Evolutionary conservation across 2,329 filamentous ascomycete genomes (phyloP).

Genomic region (Aspergillus sp.): DNA sequence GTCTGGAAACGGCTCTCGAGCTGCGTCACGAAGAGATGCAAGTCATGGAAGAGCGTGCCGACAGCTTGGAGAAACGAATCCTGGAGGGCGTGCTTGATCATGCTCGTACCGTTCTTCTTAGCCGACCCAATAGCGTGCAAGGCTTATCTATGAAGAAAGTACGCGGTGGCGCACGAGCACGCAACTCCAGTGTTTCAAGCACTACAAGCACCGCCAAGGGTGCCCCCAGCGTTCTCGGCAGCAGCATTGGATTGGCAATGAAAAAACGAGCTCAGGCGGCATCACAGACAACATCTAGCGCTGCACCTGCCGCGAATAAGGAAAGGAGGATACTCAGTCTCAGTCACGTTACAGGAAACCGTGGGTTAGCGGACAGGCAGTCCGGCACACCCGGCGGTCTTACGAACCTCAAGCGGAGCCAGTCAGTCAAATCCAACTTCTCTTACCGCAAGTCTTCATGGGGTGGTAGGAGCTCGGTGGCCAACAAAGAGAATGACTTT

Average conservation of each 20-base stretch:
- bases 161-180: slow-evolving; percentile 45
- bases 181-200: slow-evolving; percentile 35
- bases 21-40: slow-evolving; percentile 89
- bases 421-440: slow-evolving; percentile 69
- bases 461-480: slow-evolving; percentile 52
- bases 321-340: slow-evolving; percentile 83
- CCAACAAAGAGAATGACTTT: slow-evolving; percentile 59
- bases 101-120: slow-evolving; percentile 77
- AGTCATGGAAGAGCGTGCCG: slow-evolving; percentile 85
- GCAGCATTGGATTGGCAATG: slow-evolving; percentile 47
- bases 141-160: slow-evolving; percentile 55
- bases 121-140: slow-evolving; percentile 60
- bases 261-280: slow-evolving; percentile 53
- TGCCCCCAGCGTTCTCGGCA: slow-evolving; percentile 38
- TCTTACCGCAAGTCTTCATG: slow-evolving; percentile 68
- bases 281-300: slow-evolving; percentile 41
- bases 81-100: slow-evolving; percentile 96
- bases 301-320: slow-evolving; percentile 50
- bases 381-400: slow-evolving; percentile 39
- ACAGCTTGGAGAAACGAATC: slow-evolving; percentile 86
- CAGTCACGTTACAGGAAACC: slow-evolving; percentile 82
- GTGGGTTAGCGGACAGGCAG: slow-evolving; percentile 34
- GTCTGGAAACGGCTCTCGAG: slow-evolving; percentile 83
- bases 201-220: slow-evolving; percentile 36
- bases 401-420: slow-evolving; percentile 70